Evolutionary conservation across 306 rosid species (phyloP).

Genomic region (Citrullus mucosospermus): DNA sequence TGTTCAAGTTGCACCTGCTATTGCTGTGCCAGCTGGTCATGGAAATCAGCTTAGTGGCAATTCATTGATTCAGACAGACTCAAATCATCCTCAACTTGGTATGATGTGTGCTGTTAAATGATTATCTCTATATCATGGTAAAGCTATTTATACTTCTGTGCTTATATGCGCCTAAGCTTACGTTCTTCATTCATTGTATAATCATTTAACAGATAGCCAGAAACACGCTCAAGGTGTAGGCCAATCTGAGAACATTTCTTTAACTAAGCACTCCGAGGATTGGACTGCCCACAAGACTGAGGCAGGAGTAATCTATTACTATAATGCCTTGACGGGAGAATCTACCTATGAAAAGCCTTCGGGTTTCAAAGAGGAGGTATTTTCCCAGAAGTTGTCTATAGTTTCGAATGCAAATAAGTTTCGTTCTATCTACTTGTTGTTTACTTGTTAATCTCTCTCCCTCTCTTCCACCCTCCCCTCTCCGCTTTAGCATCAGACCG

Average conservation of each 20-base stretch:
- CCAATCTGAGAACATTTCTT: slow-evolving; percentile 17
- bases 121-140: neutral
- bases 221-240: slow-evolving; percentile 26
- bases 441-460: neutral
- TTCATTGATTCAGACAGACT: slow-evolving; percentile 35
- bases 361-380: slow-evolving; percentile 84
- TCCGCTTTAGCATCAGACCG: neutral
- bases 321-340: slow-evolving; percentile 72
- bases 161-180: neutral
- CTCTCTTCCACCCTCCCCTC: neutral
- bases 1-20: slow-evolving; percentile 23
- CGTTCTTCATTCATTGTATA: neutral
- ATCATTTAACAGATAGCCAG: slow-evolving; percentile 29
- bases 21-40: slow-evolving; percentile 19
- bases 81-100: slow-evolving; percentile 40
- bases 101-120: slow-evolving; percentile 14
- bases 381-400: neutral
- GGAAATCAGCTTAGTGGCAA: slow-evolving; percentile 28
- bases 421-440: neutral
- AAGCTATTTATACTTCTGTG: neutral
- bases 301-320: slow-evolving; percentile 70
- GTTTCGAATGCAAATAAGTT: neutral
- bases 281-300: slow-evolving; percentile 95
- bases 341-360: slow-evolving; percentile 83
- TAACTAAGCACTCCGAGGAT: slow-evolving; percentile 49